Base-by-base conservation (phyloP, 169 alveolate genomes). In the Sarcocystis neurona region DNA sequence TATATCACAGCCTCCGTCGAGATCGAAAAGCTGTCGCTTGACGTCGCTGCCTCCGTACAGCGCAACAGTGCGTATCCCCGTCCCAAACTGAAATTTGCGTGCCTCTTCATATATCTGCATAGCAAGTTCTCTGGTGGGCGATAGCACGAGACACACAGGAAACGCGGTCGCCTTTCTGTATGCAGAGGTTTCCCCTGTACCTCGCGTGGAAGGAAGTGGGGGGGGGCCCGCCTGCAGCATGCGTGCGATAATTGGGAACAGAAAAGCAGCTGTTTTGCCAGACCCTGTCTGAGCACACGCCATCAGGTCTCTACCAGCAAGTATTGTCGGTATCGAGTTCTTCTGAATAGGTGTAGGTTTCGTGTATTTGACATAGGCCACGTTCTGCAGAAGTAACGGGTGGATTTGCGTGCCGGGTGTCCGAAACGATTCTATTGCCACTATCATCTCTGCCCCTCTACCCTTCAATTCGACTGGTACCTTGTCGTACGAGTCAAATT, bases 211-310 rank as follows among this genome's bases (percentile, higher is more conserved):
- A 27, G 89, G 89, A 39, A 84, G 68, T 27, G 84, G 74, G 6
- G 93, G 93, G 23, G 93, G 93, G 32, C 93, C 93, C 53, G 46
- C 58, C 56, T 80, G 87, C 53, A 90, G 79, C 90, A 90, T 84
- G 48, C 68, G 89, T 6, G 89, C 89, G n/a, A 98, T 95, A 37
- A 98, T 95, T 0, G 99, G 99, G 34, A 97, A 91, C 75, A 99
- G 90, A 94, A 97, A 99, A 8, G 99, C 99, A 5, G 99, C 99
- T 5, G 99, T 99, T 91, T 99, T 99, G 0, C 99, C 99, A 39
- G 99, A 96, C 6, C 99, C 99, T 37, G 99, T 98, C 85, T 97
- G 98, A 1, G 99, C 99, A 90, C 98, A 97, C 3, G 99, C 99
- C 94, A 98, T 95, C 85, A 98, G 91, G 91, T 99, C 99, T 84